phyloP scores from a whole-genome alignment of 1,139 yeast species.

The Sugiyamaella xylanicola region DNA sequence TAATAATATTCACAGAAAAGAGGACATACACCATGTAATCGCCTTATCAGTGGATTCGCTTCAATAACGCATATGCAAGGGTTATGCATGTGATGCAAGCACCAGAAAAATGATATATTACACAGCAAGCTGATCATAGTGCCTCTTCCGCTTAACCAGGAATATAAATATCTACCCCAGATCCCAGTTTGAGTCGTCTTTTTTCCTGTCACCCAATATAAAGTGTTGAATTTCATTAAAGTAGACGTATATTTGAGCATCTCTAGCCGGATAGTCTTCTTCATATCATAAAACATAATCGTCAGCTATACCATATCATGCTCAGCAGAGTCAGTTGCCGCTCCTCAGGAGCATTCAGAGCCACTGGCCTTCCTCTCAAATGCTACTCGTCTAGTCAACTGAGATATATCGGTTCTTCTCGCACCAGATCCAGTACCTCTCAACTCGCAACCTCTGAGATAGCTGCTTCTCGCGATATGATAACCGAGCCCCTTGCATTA shows the following conservation, averaged over 20 bases:
- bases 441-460: constrained; percentile 3
- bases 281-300: too few species aligned
- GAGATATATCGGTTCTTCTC: constrained; percentile 20
- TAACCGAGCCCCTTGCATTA: background rate
- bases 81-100: constrained; percentile 2
- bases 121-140: background rate
- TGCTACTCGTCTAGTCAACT: background rate
- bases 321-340: background rate
- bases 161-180: background rate
- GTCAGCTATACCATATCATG: too few species aligned
- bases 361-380: background rate
- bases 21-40: background rate
- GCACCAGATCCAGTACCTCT: constrained; percentile 17
- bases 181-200: too few species aligned
- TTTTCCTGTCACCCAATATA: too few species aligned
- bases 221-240: too few species aligned
- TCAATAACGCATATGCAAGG: background rate
- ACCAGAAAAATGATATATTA: background rate
- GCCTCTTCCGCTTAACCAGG: background rate
- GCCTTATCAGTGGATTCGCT: background rate
- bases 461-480: background rate
- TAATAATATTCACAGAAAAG: background rate
- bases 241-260: too few species aligned
- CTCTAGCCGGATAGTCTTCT: too few species aligned
- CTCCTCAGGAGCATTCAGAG: background rate